Percentiles rank a stretch among this genome's conserved stretches.
These are phyloP conservation scores for Quercus lobata DNA, from an alignment of 331 rosid genomes.

Conservation along the genomic window DNA sequence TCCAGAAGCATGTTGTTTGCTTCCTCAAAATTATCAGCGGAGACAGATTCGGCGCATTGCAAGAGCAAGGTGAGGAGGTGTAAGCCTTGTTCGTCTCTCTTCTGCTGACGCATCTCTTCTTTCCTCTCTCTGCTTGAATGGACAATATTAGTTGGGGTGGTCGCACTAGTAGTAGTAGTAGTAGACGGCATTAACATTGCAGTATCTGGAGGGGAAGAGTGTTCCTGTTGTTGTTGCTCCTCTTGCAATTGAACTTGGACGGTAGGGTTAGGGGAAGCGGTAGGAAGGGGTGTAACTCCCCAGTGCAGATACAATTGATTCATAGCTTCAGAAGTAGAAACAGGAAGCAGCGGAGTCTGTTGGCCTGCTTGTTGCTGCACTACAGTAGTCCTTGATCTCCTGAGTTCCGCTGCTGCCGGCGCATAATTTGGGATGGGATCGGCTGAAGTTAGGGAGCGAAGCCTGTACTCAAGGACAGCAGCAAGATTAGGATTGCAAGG, in stretches of 20 bases:
- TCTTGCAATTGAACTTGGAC: neutral
- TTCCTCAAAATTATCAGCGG: conserved; percentile 79
- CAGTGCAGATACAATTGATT: conserved; percentile 56
- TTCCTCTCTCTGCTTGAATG: conserved; percentile 45
- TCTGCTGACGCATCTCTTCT: conserved; percentile 72
- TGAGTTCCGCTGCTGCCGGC: neutral
- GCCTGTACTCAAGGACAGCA: conserved; percentile 75
- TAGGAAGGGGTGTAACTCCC: conserved; percentile 30
- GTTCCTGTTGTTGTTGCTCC: conserved; percentile 19
- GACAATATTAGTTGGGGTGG: conserved; percentile 6
- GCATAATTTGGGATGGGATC: conserved; percentile 6
- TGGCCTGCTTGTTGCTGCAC: neutral
- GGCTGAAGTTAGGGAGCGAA: conserved; percentile 53
- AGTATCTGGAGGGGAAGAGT: conserved; percentile 7
- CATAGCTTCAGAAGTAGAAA: conserved; percentile 9
- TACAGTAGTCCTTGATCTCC: conserved; percentile 18
- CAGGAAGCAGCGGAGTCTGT: conserved; percentile 11
- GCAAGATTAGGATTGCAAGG: conserved; percentile 98
- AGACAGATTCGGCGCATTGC: conserved; percentile 93
- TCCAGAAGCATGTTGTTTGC: conserved; percentile 80
- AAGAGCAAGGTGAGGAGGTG: conserved; percentile 89
- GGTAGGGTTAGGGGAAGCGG: conserved; percentile 4
- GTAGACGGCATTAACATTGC: neutral
- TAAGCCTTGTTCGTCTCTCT: conserved; percentile 83
- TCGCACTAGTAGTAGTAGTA: neutral